phyloP scores from a whole-genome alignment of 2,329 filamentous ascomycete genomes.

The Aspergillus latus region DNA sequence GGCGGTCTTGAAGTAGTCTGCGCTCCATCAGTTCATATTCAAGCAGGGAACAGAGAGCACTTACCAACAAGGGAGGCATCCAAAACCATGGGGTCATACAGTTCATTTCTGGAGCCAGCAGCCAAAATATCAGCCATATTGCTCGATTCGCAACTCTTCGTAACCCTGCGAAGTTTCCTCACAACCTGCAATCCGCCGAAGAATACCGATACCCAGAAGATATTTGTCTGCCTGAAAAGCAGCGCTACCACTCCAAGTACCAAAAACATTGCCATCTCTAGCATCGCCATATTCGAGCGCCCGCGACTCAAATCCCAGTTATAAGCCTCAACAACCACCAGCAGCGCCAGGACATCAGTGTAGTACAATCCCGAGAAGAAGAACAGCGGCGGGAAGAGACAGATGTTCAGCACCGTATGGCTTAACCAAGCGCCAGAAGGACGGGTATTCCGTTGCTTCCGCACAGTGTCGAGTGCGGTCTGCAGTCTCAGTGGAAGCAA shows the following conservation, averaged over 20 bases:
- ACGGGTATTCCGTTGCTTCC: conserved; percentile 33
- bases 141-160: conserved; percentile 29
- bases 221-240: conserved; percentile 87
- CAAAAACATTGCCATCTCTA: conserved; percentile 44
- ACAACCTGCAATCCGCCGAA: conserved; percentile 47
- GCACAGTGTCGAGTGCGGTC: conserved; percentile 50
- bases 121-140: conserved; percentile 31
- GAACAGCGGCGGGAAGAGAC: conserved; percentile 84
- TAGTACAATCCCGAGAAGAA: conserved; percentile 97
- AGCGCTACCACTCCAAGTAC: conserved; percentile 65
- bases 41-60: conserved; percentile 5
- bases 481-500: conserved; percentile 53
- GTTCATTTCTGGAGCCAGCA: conserved; percentile 37
- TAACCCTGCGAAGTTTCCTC: conserved; percentile 33
- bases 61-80: conserved; percentile 53
- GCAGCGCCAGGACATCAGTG: conserved; percentile 82
- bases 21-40: conserved; percentile 23
- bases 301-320: conserved; percentile 47
- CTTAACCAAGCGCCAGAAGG: conserved; percentile 36
- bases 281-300: conserved; percentile 20
- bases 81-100: conserved; percentile 53
- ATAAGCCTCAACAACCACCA: conserved; percentile 71
- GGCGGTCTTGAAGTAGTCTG: conserved; percentile 52
- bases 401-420: conserved; percentile 68
- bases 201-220: conserved; percentile 78